These are phyloP conservation scores for Rhodotorula graminis DNA, from an alignment of 768 basidiomycete species.

Conservation along the genomic window DNA sequence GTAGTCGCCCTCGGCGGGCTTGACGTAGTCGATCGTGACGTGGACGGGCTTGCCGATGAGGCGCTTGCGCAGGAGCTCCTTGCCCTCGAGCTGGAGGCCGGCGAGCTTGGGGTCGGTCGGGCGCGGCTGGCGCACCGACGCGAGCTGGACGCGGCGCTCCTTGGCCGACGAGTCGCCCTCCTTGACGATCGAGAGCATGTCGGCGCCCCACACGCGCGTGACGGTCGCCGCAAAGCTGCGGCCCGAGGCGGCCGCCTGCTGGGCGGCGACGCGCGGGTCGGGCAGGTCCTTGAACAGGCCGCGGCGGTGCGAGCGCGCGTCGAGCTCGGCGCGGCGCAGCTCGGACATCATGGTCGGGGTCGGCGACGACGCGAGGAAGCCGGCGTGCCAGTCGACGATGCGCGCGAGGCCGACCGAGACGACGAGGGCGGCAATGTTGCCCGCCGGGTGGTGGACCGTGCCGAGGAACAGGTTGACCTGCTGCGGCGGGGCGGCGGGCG, in stretches of 20 bases:
- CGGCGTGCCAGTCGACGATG: constrained; percentile 95
- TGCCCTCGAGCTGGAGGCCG: constrained; percentile 83
- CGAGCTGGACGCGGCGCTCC: constrained; percentile 78
- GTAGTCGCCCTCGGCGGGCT: constrained; percentile 85
- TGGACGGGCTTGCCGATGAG: constrained; percentile 76
- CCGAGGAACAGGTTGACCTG: constrained; percentile 86
- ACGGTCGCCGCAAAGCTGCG: constrained; percentile 52
- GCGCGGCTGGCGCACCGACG: constrained; percentile 61
- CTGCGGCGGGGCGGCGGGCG: constrained; percentile 49
- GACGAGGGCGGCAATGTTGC: constrained; percentile 88
- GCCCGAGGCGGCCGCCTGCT: constrained; percentile 1
- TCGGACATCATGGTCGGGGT: constrained; percentile 61
- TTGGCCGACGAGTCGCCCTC: constrained; percentile 55
- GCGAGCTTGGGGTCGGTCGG: constrained; percentile 79
- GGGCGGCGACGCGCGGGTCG: constrained; percentile 46
- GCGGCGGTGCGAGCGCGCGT: constrained; percentile 68
- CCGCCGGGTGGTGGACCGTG: constrained; percentile 80
- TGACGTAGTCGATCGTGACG: constrained; percentile 71
- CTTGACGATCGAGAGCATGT: constrained; percentile 59
- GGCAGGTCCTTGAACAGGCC: constrained; percentile 64
- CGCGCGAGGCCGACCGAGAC: constrained; percentile 79
- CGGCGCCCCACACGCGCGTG: constrained; percentile 82
- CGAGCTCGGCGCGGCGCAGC: constrained; percentile 73
- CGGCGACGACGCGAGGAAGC: constrained; percentile 66
- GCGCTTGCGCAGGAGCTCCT: constrained; percentile 84